Evolutionary conservation across 495 filamentous ascomycete species (phyloP), one percentile per base, ranked within the genome.

Genomic region (Amorphotheca resinae): DNA sequence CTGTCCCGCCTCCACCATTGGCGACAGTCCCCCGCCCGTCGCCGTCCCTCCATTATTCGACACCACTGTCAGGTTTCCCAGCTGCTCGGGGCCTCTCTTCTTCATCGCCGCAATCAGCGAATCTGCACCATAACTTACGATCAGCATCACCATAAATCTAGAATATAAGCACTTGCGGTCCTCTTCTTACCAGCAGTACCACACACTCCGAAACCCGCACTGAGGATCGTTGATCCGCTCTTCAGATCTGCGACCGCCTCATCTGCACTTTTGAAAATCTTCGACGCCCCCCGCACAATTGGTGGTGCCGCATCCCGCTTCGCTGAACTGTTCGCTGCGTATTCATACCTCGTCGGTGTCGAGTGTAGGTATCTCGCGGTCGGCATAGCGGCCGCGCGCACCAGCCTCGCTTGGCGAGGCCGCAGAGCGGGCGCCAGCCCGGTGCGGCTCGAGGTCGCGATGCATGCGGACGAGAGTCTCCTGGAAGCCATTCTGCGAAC

Each of bases 41-140:
- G 68, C 70, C 6, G 67, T 62, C 22, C 77, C 77, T 16, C 75
- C 77, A 56, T 80, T 80, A 58, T 81, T 81, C 38, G 75, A 80
- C 22, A 80, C 76, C 26, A 71, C 74, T 1, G 76, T 80, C 11
- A 81, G 62, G 5, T 64, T 60, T 44, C 69, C 66, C 2, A 72
- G 59, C n/a, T 55, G 58, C 2, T 62, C 57, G 5, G 57, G 52
- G 22, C 70, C 70, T 40, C 67, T 59, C 7, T 58, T 57, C 33
- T 62, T 63, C 9, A 74, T 57, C 0, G 70, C 70, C 22, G 62
- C 60, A 36, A 74, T 74, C 4, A 74, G 59, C 0, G 70, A 72
- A 46, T 70, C 64, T 68, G 20, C 14, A 21, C 2, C 33, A n/a
- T 14, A 20, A 22, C 7, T n/a, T n/a, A n/a, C n/a, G n/a, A n/a